A percentile compares a stretch with the other conserved stretches of the same genome.
Conservation (phyloP, 2,329 filamentous ascomycete genomes). For the Trichoderma semiorbis region DNA sequence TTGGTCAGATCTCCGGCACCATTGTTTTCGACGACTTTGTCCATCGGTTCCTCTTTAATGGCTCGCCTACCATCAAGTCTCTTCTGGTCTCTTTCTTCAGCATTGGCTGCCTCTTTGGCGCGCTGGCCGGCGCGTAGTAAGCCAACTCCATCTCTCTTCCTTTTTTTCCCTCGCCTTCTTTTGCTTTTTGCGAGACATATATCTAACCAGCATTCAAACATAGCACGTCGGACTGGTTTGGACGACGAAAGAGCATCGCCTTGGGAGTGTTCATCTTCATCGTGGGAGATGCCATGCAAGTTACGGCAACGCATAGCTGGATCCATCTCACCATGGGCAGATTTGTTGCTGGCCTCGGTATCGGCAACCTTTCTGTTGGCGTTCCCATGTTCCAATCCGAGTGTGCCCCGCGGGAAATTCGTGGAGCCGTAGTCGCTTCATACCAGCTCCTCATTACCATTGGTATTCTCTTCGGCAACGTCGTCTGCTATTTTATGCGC, state of each 20-base stretch:
- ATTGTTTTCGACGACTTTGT: constrained; percentile 52
- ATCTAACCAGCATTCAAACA: background rate
- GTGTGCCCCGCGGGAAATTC: constrained; percentile 58
- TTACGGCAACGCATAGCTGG: constrained; percentile 57
- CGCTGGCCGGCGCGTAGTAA: constrained; percentile 48
- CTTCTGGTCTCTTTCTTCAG: constrained; percentile 55
- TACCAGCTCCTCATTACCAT: constrained; percentile 74
- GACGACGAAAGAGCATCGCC: constrained; percentile 53
- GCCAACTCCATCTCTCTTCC: constrained; percentile 14
- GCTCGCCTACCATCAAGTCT: constrained; percentile 42
- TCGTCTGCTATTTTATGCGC: constrained; percentile 52
- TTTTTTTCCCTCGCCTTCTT: background rate
- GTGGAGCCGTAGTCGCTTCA: constrained; percentile 62
- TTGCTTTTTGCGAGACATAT: background rate
- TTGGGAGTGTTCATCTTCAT: constrained; percentile 56
- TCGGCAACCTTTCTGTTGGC: constrained; percentile 63
- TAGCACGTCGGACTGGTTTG: constrained; percentile 54
- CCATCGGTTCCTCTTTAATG: constrained; percentile 51
- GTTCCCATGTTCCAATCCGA: constrained; percentile 68
- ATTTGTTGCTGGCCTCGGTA: constrained; percentile 63
- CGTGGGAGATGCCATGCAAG: constrained; percentile 64
- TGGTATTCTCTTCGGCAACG: constrained; percentile 58
- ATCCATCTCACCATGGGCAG: constrained; percentile 64
- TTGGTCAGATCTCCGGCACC: constrained; percentile 55
- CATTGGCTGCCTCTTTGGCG: constrained; percentile 53